Evolutionary conservation across 2,329 filamentous ascomycete species (phyloP).

Genomic region (Clonostachys rhizophaga): DNA sequence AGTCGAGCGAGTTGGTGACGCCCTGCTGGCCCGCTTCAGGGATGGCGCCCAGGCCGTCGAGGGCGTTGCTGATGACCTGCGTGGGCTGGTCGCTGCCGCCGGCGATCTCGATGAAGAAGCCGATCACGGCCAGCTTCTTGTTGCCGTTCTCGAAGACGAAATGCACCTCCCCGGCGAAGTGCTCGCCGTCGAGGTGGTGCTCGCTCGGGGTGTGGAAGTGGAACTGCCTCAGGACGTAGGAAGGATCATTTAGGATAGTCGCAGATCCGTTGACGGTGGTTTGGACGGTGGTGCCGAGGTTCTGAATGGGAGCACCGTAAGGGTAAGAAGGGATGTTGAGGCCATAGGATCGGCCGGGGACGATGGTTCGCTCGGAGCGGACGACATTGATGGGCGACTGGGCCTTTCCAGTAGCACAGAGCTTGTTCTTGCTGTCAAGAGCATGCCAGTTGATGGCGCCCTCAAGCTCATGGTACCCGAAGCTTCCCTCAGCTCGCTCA

Average conservation of each 20-base stretch:
- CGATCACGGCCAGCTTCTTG: slow-evolving; percentile 20
- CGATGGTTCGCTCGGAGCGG: slow-evolving; percentile 5
- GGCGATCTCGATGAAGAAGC: slow-evolving; percentile 26
- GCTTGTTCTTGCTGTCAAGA: slow-evolving; percentile 29
- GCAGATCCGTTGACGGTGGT: slow-evolving; percentile 40
- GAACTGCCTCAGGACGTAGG: slow-evolving; percentile 43
- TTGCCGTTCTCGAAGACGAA: slow-evolving; percentile 28
- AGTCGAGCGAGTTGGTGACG: slow-evolving; percentile 28
- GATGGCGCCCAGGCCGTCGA: slow-evolving; percentile 28
- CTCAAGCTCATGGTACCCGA: slow-evolving; percentile 30
- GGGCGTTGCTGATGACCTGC: slow-evolving; percentile 22
- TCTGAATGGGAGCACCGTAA: slow-evolving; percentile 31
- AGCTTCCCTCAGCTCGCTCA: slow-evolving; percentile 21
- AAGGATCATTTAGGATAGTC: slow-evolving; percentile 19
- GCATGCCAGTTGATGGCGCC: slow-evolving; percentile 46
- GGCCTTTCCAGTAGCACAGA: slow-evolving; percentile 36
- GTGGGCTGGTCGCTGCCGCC: slow-evolving; percentile 6
- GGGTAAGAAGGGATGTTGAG: slow-evolving; percentile 22
- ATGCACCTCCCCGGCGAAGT: slow-evolving; percentile 33
- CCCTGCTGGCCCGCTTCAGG: slow-evolving; percentile 24
- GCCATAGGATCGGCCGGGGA: slow-evolving; percentile 17
- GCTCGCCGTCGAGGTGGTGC: slow-evolving; percentile 40
- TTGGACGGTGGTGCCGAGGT: slow-evolving; percentile 41
- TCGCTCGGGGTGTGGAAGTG: slow-evolving; percentile 55
- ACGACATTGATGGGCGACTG: slow-evolving; percentile 50